Conservation (phyloP, 306 rosid genomes). For the Castanea sativa region DNA sequence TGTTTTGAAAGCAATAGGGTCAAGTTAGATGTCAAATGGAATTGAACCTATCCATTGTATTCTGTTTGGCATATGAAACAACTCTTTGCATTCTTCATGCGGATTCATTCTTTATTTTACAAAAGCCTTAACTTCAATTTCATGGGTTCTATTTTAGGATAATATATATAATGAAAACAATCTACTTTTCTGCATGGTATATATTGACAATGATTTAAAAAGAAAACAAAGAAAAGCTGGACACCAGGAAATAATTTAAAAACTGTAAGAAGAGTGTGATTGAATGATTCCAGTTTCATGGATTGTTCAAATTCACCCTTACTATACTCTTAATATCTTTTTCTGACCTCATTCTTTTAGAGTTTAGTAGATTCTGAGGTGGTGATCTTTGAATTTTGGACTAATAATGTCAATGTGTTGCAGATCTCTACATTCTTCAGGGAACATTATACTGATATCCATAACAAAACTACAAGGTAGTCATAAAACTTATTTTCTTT, state of each 20-base stretch:
- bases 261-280: background rate
- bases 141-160: background rate
- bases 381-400: background rate
- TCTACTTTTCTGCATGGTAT: background rate
- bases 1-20: background rate
- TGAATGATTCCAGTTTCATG: background rate
- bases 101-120: background rate
- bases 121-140: background rate
- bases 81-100: background rate
- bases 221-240: background rate
- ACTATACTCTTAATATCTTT: background rate
- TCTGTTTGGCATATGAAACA: background rate
- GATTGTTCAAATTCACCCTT: background rate
- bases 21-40: background rate
- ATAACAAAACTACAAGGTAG: conserved; percentile 8
- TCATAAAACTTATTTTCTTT: conserved; percentile 19
- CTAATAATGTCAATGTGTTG: conserved; percentile 21
- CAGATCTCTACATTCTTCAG: conserved; percentile 42
- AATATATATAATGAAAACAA: background rate
- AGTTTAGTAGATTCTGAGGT: background rate
- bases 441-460: conserved; percentile 29
- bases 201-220: background rate
- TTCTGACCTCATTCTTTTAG: background rate
- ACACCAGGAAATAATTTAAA: background rate
- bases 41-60: background rate